Evolutionary conservation across 176 grass and related monocot species (phyloP).

Genomic region (Oryza officinalis): DNA sequence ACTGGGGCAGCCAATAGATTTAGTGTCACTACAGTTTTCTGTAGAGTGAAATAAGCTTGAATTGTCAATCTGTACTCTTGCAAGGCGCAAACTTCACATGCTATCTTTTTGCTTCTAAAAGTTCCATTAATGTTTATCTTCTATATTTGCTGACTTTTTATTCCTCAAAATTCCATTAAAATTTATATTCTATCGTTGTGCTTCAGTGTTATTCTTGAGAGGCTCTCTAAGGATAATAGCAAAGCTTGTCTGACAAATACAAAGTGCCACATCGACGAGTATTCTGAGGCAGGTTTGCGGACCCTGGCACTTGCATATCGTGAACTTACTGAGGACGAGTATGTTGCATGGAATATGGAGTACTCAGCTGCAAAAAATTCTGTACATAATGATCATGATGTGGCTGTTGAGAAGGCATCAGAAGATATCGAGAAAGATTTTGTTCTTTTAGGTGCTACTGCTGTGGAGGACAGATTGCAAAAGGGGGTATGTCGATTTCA

Average conservation of each 20-base stretch:
- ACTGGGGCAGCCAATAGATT: background rate
- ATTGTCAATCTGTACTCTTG: background rate
- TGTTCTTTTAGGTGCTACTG: conserved; percentile 86
- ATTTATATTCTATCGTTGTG: background rate
- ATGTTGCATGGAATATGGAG: conserved; percentile 59
- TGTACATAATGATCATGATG: conserved; percentile 68
- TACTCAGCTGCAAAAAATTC: conserved; percentile 78
- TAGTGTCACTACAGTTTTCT: conserved; percentile 8
- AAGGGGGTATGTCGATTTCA: conserved; percentile 61
- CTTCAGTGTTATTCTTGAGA: conserved; percentile 86
- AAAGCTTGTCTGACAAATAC: conserved; percentile 55
- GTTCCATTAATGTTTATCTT: background rate
- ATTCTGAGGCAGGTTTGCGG: conserved; percentile 86
- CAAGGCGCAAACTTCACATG: background rate
- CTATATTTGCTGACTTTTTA: background rate
- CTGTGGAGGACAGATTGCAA: conserved; percentile 95
- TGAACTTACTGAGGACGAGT: conserved; percentile 75
- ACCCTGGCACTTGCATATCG: conserved; percentile 85
- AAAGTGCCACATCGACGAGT: conserved; percentile 68
- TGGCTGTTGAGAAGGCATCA: conserved; percentile 70
- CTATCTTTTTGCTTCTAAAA: background rate
- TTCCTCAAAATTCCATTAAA: background rate
- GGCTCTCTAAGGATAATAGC: conserved; percentile 57
- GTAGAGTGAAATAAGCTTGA: background rate
- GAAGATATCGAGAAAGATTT: conserved; percentile 80